phyloP scores from a whole-genome alignment of 73 alveolate species.

The Paramecium caudatum region DNA sequence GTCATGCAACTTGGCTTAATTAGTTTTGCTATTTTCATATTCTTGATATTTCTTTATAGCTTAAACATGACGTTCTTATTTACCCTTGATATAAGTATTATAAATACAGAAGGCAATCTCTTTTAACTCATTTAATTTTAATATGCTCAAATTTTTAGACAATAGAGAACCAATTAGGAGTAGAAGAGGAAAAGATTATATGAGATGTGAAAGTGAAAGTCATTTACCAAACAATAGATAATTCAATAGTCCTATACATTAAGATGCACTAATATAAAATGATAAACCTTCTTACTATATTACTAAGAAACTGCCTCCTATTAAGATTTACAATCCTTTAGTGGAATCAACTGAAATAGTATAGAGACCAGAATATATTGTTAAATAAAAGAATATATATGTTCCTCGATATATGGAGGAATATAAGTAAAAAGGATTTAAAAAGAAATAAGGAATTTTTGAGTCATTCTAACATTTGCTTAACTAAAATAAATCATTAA shows the following conservation, averaged over 20 bases:
- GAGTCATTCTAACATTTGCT: conserved; percentile 19
- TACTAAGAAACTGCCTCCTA: conserved; percentile 54
- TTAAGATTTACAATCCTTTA: conserved; percentile 51
- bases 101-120: conserved; percentile 44
- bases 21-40: conserved; percentile 57
- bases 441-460: conserved; percentile 55
- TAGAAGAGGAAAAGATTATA: conserved; percentile 9
- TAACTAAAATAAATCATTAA: conserved; percentile 11
- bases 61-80: conserved; percentile 25
- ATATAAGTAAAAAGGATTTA: conserved; percentile 43
- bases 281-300: conserved; percentile 48
- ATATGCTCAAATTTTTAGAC: conserved; percentile 59
- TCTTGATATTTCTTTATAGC: conserved; percentile 64
- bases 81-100: conserved; percentile 23
- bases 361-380: conserved; percentile 60
- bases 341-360: neutral
- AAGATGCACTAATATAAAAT: neutral
- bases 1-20: conserved; percentile 47
- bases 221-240: conserved; percentile 39
- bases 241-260: conserved; percentile 49
- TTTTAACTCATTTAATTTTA: conserved; percentile 40
- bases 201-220: conserved; percentile 10
- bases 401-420: conserved; percentile 30
- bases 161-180: conserved; percentile 11
- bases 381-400: conserved; percentile 50